Base-by-base conservation (phyloP, 495 filamentous ascomycete species). In the Aspergillus baeticus region DNA sequence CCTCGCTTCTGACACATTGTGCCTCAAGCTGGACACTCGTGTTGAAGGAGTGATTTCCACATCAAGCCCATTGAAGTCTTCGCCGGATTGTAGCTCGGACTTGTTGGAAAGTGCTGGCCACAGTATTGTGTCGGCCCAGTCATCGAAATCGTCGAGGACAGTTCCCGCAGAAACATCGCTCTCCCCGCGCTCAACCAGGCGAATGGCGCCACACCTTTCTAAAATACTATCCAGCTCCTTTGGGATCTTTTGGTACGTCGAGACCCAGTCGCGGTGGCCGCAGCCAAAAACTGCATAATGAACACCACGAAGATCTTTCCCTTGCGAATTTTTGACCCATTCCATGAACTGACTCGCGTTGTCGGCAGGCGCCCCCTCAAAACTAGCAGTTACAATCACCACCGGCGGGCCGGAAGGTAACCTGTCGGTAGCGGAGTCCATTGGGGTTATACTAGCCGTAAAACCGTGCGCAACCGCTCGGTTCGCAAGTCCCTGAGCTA, bases 181-280 rank as follows among this genome's bases (percentile, higher is more conserved):
- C 1, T 80, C 63, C 7, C 88, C 88, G 14, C 81, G 66, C 0
- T 78, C 69, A 3, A 77, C 79, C 3, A 90, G 69, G 8, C 81
- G 72, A 42, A 67, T 75, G 36, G 77, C 80, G 13, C 87, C 85
- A 34, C 76, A 72, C 33, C 78, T 66, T 7, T 66, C 63, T 15
- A 86, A 68, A 5, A 78, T 69, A 1, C 69, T 57, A 57, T 91
- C 76, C 2, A 91, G 70, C 1, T 81, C 63, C 57, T 81, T 90
- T 10, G 89, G 89, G 21, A 93, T 77, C 26, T 76, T 75, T 56
- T 92, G 86, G 73, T 89, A 91, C 3, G 89, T 92, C 34, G 81
- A 66, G 0, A 73, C 72, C 89, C 89, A 92, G 60, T 92, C 72
- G 47, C 69, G 18, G 37, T 59, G 37, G 14, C 51, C 51, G 17